Evolutionary conservation across 73 alveolate genomes (phyloP).

Genomic region (Durusdinium trenchii): DNA sequence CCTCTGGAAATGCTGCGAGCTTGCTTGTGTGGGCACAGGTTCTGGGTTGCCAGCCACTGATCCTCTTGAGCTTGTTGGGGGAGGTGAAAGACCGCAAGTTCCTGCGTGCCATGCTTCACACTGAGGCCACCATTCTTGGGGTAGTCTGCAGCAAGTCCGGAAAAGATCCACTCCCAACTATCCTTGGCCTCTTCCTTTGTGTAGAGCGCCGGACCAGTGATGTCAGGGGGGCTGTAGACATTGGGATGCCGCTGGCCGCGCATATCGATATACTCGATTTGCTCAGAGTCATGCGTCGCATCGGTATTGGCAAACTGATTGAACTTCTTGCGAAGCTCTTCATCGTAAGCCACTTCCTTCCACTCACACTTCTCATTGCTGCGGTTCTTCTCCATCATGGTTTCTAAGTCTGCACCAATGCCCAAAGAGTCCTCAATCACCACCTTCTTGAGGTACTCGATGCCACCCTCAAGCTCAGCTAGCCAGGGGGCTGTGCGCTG

Average conservation of each 20-base stretch:
- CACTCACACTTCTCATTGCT: conserved; percentile 59
- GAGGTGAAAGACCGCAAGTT: conserved; percentile 33
- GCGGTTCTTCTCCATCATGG: conserved; percentile 1
- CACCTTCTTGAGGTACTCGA: conserved; percentile 59
- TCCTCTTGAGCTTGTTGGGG: neutral
- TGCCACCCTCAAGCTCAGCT: conserved; percentile 69
- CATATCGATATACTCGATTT: conserved; percentile 69
- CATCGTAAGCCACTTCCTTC: conserved; percentile 74
- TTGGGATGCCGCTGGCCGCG: conserved; percentile 70
- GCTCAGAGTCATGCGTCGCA: conserved; percentile 57
- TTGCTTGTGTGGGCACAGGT: conserved; percentile 67
- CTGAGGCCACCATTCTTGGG: conserved; percentile 50
- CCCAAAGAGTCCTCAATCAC: conserved; percentile 66
- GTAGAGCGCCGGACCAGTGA: conserved; percentile 43
- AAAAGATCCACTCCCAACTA: conserved; percentile 45
- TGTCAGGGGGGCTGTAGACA: conserved; percentile 48
- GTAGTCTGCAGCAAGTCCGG: conserved; percentile 20
- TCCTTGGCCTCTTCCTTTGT: conserved; percentile 9
- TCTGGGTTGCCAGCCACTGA: conserved; percentile 60
- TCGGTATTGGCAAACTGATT: conserved; percentile 54
- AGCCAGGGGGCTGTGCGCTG: conserved; percentile 94
- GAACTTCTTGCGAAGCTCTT: conserved; percentile 66
- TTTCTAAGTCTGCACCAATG: conserved; percentile 54
- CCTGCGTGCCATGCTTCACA: conserved; percentile 32
- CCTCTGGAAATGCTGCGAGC: conserved; percentile 38